phyloP scores from a whole-genome alignment of 2,329 filamentous ascomycete species.

The Zalaria obscura region DNA sequence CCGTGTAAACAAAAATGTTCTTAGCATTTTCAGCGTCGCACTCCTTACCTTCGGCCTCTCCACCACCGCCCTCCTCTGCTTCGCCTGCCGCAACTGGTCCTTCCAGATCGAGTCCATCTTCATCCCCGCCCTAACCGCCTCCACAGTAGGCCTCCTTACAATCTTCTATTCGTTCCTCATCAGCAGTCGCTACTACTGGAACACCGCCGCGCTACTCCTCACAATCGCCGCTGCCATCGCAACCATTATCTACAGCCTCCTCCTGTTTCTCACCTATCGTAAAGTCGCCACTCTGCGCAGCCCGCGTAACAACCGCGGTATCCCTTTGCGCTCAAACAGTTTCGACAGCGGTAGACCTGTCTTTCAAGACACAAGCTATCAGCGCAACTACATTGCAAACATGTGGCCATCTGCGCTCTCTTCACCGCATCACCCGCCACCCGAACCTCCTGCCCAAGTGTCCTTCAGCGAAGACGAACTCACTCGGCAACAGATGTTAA shows the following conservation, averaged over 20 bases:
- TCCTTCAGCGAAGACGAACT: conserved; percentile 33
- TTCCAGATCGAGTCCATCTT: conserved; percentile 36
- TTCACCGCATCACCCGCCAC: conserved; percentile 6
- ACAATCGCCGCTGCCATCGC: conserved; percentile 25
- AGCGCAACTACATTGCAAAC: conserved; percentile 30
- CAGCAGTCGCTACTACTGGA: conserved; percentile 26
- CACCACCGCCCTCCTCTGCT: conserved; percentile 32
- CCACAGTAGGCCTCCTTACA: conserved; percentile 31
- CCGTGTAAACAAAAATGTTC: conserved; percentile 22
- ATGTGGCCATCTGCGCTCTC: conserved; percentile 26
- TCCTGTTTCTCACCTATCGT: conserved; percentile 29
- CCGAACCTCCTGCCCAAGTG: conserved; percentile 6
- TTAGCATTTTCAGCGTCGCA: conserved; percentile 32
- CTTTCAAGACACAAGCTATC: conserved; percentile 25
- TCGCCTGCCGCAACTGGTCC: conserved; percentile 28
- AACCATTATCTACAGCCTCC: conserved; percentile 25
- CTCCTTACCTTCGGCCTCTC: conserved; percentile 34
- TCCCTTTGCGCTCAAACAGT: conserved; percentile 5
- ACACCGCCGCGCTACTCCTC: conserved; percentile 27
- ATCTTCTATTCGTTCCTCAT: conserved; percentile 33
- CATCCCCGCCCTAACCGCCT: conserved; percentile 28
- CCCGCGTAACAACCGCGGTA: conserved; percentile 5
- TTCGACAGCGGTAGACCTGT: conserved; percentile 1
- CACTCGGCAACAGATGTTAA: conserved; percentile 36
- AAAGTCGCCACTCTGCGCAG: conserved; percentile 19